Base-by-base conservation (phyloP, 768 basidiomycete genomes). In the Tylopilus rubrobrunneus region DNA sequence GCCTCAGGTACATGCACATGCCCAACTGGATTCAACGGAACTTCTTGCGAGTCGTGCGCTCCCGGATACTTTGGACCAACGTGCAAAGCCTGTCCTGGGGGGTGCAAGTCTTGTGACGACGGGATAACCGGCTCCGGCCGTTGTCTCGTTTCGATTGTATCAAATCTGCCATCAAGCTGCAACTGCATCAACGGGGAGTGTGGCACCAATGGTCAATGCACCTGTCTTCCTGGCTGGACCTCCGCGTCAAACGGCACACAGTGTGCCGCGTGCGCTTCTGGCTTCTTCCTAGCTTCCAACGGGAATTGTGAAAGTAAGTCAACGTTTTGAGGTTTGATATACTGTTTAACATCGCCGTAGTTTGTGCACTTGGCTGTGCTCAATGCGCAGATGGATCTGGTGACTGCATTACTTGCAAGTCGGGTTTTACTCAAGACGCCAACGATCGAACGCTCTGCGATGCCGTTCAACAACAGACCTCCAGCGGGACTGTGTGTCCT, bases 131-230 rank as follows among this genome's bases (percentile, higher is more conserved):
- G 92, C 0, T 78, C 83, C 1, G 93, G 93, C 0, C 74, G 75
- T 41, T 96, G 93, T 66, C 76, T 89, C 52, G 67, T 71, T 10
- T 68, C 80, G 4, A 62, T 70, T 0, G 72, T 81, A 28, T 64
- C 70, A 34, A 81, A 84, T 58, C 72, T 76, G 3, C 81, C 87
- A 3, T 78, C 81, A 34, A 78, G 78, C 2, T 96, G 92, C 70
- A 87, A 91, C 62, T 96, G 92, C 63, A 57, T 85, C 47, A 94
- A 94, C 61, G 92, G 92, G 2, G 68, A 81, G 43, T 96, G 92
- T 68, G 78, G 78, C 2, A 58, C 78, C 0, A 78, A 80, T 52
- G 85, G 87, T 0, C 81, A 86, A 56, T 93, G 92, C 62, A 69
- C 78, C 5, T 95, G 92, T 66, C 85, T 85, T 59, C 65, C 83